These are phyloP conservation scores for Rhododendron molle DNA, from an alignment of 148 eudicot species.

Conservation along the genomic window DNA sequence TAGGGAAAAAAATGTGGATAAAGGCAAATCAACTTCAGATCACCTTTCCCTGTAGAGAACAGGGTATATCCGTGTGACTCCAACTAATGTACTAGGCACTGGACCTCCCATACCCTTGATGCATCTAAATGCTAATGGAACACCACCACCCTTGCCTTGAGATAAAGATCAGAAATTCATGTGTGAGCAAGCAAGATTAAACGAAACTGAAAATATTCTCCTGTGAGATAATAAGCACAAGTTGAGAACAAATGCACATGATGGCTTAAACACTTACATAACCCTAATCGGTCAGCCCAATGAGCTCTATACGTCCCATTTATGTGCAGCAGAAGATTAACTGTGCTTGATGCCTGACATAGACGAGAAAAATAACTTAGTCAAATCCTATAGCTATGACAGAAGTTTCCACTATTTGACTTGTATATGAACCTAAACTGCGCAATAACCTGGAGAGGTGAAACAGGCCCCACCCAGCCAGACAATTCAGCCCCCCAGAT, in stretches of 20 bases:
- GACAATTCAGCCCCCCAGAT: constrained; percentile 82
- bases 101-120: constrained; percentile 81
- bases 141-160: constrained; percentile 57
- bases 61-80: constrained; percentile 80
- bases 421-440: constrained; percentile 1
- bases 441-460: constrained; percentile 74
- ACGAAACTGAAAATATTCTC: constrained; percentile 15
- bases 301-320: constrained; percentile 94
- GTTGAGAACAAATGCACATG: background rate
- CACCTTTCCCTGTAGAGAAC: constrained; percentile 91
- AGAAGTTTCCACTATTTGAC: background rate
- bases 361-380: constrained; percentile 7
- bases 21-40: background rate
- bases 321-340: constrained; percentile 55
- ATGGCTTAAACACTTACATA: constrained; percentile 50
- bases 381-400: background rate
- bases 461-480: constrained; percentile 84
- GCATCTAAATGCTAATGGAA: constrained; percentile 81
- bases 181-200: background rate
- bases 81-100: constrained; percentile 78
- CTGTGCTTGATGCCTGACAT: constrained; percentile 53
- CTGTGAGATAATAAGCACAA: constrained; percentile 2
- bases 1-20: background rate
- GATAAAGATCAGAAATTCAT: constrained; percentile 10
- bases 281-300: constrained; percentile 92